Evolutionary conservation across 192 early-diverging fungal species (phyloP).

Genomic region (Coemansia sp.): DNA sequence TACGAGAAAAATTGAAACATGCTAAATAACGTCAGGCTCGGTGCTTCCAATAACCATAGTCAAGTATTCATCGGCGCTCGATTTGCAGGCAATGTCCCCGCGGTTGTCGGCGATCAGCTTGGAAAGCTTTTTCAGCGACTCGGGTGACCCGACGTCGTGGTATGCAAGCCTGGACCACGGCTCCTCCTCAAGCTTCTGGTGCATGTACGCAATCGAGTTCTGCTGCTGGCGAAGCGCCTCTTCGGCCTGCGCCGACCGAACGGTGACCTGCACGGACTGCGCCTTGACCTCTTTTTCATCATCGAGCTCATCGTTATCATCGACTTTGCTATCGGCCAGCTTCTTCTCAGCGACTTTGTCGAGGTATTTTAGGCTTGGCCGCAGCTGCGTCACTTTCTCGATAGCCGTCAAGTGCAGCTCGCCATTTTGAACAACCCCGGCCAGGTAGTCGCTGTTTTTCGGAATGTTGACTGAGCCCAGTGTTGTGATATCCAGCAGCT

Average conservation of each 20-base stretch:
- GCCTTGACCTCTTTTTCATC: constrained; percentile 49
- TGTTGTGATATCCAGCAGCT: constrained; percentile 79
- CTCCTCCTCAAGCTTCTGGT: constrained; percentile 67
- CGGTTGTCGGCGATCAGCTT: constrained; percentile 33
- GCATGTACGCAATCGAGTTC: constrained; percentile 55
- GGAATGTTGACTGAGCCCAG: constrained; percentile 77
- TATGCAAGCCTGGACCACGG: constrained; percentile 67
- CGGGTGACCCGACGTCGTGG: constrained; percentile 53
- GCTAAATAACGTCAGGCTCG: constrained; percentile 16
- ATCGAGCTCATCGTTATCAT: constrained; percentile 69
- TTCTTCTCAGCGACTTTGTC: constrained; percentile 87
- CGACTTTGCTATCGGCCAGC: constrained; percentile 60
- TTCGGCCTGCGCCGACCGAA: constrained; percentile 62
- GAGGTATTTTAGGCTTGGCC: constrained; percentile 85
- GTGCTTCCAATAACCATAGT: constrained; percentile 38
- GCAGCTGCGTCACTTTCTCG: constrained; percentile 71
- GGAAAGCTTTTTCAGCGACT: constrained; percentile 14
- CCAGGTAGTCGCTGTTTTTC: constrained; percentile 74
- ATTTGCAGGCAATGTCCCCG: constrained; percentile 26
- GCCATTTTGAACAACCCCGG: constrained; percentile 76
- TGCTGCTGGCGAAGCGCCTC: constrained; percentile 60
- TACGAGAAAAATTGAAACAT: too few relatives aligned
- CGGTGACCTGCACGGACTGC: constrained; percentile 53
- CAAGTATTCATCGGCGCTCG: constrained; percentile 35
- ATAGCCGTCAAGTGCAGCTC: constrained; percentile 88